phyloP scores from a whole-genome alignment of 1,139 yeast genomes.

The Debaryomyces psychrophilus region DNA sequence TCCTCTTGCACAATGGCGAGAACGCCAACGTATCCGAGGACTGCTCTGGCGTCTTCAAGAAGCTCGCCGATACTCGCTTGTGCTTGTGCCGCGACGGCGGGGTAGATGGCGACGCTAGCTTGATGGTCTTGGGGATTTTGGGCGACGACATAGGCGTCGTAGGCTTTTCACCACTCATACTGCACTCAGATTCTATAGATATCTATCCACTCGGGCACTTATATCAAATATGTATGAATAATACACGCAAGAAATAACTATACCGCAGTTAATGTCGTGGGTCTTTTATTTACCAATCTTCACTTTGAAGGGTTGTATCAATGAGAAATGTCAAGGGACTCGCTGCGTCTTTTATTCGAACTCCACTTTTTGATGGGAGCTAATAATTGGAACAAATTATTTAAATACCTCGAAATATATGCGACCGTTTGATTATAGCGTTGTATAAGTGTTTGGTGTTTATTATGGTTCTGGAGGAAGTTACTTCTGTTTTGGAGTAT shows the following conservation, averaged over 20 bases:
- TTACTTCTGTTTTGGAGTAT: neutral
- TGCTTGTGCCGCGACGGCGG: constrained; percentile 29
- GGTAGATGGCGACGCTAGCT: constrained; percentile 29
- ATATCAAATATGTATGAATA: neutral
- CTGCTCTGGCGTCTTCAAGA: constrained; percentile 40
- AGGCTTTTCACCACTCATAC: constrained; percentile 29
- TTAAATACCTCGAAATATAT: neutral
- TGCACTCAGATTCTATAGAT: neutral
- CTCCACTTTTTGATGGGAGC: neutral
- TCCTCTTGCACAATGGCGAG: constrained; percentile 45
- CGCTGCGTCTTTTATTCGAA: neutral
- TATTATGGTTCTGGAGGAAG: neutral
- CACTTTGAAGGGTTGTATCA: constrained; percentile 4
- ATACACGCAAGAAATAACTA: constrained; percentile 1
- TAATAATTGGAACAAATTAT: neutral
- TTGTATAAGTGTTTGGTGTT: neutral
- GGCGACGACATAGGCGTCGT: constrained; percentile 42
- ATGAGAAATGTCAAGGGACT: constrained; percentile 7
- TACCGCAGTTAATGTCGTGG: neutral
- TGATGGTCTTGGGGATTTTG: constrained; percentile 22
- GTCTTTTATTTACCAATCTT: neutral
- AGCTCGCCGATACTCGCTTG: constrained; percentile 27
- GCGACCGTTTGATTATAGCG: neutral
- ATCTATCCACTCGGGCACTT: neutral
- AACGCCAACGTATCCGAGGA: constrained; percentile 31